These are phyloP conservation scores for Calocybe indica DNA, from an alignment of 768 basidiomycete genomes.

Conservation along the genomic window DNA sequence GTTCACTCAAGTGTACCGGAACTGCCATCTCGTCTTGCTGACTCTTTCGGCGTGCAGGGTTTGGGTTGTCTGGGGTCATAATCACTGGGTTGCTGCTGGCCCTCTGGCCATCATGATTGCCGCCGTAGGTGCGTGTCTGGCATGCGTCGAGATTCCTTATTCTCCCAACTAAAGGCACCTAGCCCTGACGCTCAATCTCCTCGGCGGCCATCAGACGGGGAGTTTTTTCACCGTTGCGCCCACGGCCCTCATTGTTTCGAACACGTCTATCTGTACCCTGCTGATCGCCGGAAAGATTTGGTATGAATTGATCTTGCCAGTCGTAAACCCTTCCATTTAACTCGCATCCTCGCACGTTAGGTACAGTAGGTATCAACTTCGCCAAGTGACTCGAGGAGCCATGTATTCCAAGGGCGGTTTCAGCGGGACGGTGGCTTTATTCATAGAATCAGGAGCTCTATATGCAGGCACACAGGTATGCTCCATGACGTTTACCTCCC, in stretches of 20 bases:
- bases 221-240: constrained; percentile 1
- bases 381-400: not conserved
- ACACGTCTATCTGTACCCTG: constrained; percentile 1
- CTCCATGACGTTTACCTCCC: not conserved
- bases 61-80: constrained; percentile 12
- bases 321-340: not conserved
- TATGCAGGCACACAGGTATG: not conserved
- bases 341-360: not conserved
- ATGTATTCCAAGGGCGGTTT: not conserved
- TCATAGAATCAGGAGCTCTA: not conserved
- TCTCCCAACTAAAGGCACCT: not conserved
- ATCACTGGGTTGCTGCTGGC: constrained; percentile 6
- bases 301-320: not conserved
- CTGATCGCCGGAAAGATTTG: constrained; percentile 1
- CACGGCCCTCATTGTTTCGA: constrained; percentile 1
- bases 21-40: not conserved
- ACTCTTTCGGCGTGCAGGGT: constrained; percentile 3
- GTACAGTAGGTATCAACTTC: not conserved
- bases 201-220: not conserved
- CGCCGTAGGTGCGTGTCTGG: constrained; percentile 3
- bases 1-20: not conserved
- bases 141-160: no score
- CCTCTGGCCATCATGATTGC: constrained; percentile 7
- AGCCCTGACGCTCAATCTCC: not conserved
- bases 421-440: not conserved